Conservation (phyloP, 306 rosid species). For the Glycine tomentella region DNA sequence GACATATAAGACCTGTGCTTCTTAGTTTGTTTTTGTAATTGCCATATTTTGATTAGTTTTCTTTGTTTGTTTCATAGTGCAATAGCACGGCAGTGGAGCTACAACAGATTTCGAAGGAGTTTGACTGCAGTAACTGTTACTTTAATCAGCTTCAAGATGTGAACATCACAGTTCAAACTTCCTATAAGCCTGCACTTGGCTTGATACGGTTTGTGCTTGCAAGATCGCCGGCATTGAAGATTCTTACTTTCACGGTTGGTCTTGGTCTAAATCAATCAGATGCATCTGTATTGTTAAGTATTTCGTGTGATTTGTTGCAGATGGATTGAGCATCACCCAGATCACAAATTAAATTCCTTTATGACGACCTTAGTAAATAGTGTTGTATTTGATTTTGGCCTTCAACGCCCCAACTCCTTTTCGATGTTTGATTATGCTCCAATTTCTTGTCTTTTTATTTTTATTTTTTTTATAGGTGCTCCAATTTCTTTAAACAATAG, state of each 20-base stretch:
- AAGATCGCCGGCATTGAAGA: constrained; percentile 14
- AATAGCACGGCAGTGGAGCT: too few relatives aligned
- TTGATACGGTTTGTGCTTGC: constrained; percentile 25
- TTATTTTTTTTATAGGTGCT: too few relatives aligned
- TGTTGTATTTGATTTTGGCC: too few relatives aligned
- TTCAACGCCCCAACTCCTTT: too few relatives aligned
- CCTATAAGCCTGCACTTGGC: neutral
- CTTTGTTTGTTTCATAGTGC: too few relatives aligned
- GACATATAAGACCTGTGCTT: neutral
- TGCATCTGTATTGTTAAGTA: neutral
- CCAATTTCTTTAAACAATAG: too few relatives aligned
- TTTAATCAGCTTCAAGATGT: constrained; percentile 5
- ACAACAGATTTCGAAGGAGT: neutral
- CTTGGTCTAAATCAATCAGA: neutral
- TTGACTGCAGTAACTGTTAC: neutral
- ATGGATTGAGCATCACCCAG: constrained; percentile 23
- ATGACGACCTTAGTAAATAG: neutral
- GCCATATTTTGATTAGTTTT: neutral
- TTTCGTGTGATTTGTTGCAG: constrained; percentile 14
- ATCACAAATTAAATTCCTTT: constrained; percentile 26
- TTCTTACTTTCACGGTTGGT: constrained; percentile 8
- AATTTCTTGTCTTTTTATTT: too few relatives aligned
- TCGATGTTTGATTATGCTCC: too few relatives aligned
- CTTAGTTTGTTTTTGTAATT: neutral
- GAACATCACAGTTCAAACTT: neutral